Percentiles rank a stretch among this genome's conserved stretches.
phyloP scores from a whole-genome alignment of 1,284 basidiomycete genomes.

The Malassezia vespertilionis region DNA sequence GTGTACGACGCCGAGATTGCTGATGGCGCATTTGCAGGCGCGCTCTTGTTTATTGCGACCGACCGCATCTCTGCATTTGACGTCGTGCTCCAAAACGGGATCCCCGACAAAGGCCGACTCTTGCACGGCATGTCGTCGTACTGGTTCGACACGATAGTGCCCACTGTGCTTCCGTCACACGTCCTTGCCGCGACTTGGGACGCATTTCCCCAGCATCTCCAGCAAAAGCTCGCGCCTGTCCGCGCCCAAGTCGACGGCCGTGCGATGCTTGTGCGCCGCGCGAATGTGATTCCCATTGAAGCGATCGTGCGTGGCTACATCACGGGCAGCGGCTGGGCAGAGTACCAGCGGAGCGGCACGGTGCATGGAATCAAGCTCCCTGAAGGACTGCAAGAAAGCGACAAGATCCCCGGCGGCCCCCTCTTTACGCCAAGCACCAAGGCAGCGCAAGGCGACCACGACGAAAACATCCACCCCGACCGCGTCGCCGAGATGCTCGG shows the following conservation, averaged over 20 bases:
- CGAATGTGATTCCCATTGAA: conserved; percentile 84
- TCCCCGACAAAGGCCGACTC: conserved; percentile 82
- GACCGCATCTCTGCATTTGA: conserved; percentile 96
- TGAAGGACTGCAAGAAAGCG: conserved; percentile 69
- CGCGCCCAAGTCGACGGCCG: conserved; percentile 62
- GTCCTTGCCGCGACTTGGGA: conserved; percentile 33
- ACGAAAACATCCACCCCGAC: conserved; percentile 93
- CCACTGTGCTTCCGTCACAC: conserved; percentile 36
- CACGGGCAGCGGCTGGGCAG: conserved; percentile 90
- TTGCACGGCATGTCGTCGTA: conserved; percentile 82
- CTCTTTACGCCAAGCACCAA: conserved; percentile 96
- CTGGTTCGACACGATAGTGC: conserved; percentile 71
- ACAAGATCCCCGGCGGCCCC: conserved; percentile 54
- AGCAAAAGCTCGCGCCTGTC: conserved; percentile 20
- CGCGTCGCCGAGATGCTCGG: conserved; percentile 49
- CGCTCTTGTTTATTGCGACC: conserved; percentile 73
- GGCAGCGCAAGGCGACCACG: conserved; percentile 83
- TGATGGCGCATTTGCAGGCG: conserved; percentile 24
- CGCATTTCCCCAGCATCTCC: conserved; percentile 29
- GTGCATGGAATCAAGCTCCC: conserved; percentile 76
- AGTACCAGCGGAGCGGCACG: conserved; percentile 78
- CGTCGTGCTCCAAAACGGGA: conserved; percentile 60
- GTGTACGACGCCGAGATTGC: conserved; percentile 40
- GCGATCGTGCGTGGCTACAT: conserved; percentile 94
- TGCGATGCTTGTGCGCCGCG: conserved; percentile 81